Evolutionary conservation across 805 yeast genomes (phyloP).

Genomic region (Pichia insulana): DNA sequence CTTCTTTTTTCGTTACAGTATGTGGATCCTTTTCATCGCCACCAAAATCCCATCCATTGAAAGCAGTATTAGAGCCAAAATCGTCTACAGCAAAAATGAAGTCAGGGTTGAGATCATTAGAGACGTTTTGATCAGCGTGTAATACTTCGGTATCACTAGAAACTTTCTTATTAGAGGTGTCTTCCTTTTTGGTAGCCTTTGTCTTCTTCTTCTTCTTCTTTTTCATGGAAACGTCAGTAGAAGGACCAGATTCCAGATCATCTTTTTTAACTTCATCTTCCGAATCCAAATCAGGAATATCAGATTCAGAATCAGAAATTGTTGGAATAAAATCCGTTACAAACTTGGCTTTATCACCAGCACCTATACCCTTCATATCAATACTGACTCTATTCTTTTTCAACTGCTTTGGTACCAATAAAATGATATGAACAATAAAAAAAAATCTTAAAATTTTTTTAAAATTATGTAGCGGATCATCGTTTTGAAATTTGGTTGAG

Average conservation of each 20-base stretch:
- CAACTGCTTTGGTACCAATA: no score
- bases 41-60: constrained; percentile 82
- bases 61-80: constrained; percentile 27
- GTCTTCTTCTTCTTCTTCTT: constrained; percentile 8
- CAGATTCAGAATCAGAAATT: constrained; percentile 70
- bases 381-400: no score
- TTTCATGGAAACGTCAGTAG: not conserved
- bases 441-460: not conserved
- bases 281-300: constrained; percentile 34
- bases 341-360: constrained; percentile 1
- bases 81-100: constrained; percentile 58
- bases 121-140: constrained; percentile 30
- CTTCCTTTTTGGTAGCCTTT: constrained; percentile 25
- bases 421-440: not conserved
- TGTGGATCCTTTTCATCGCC: constrained; percentile 30
- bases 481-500: no score
- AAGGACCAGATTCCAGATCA: constrained; percentile 14
- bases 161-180: constrained; percentile 14
- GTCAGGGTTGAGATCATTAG: constrained; percentile 62
- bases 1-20: constrained; percentile 36
- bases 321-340: constrained; percentile 58
- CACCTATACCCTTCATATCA: no score
- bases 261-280: constrained; percentile 24
- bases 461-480: no score
- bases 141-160: constrained; percentile 24